A percentile compares a stretch with the other conserved stretches of the same genome.
These are phyloP conservation scores for Brasilioporus rufonigricans DNA, from an alignment of 768 basidiomycete genomes.

Conservation along the genomic window DNA sequence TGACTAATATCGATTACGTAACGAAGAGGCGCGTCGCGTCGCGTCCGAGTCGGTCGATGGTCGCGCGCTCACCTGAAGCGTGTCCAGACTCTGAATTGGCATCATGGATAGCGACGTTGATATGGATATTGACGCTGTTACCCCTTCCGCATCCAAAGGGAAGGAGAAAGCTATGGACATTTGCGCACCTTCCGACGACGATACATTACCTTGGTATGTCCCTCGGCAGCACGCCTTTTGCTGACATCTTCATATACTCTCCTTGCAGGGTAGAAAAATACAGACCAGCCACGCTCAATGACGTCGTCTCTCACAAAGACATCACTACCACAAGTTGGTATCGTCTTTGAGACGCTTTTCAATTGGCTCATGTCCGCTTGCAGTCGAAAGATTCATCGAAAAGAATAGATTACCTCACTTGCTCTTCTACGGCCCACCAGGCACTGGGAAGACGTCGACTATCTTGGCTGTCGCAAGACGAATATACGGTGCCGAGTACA, in stretches of 20 bases:
- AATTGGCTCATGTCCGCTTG: slow-evolving; percentile 4
- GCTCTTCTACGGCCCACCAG: slow-evolving; percentile 96
- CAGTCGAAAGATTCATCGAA: slow-evolving; percentile 96
- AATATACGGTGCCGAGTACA: slow-evolving; percentile 84
- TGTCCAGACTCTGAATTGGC: no score
- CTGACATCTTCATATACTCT: neutral
- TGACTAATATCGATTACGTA: slow-evolving; percentile 19
- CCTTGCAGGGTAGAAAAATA: slow-evolving; percentile 93
- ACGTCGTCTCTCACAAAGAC: slow-evolving; percentile 96
- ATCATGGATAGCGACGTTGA: slow-evolving; percentile 58
- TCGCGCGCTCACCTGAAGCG: no score
- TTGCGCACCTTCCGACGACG: slow-evolving; percentile 44
- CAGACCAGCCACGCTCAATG: slow-evolving; percentile 84
- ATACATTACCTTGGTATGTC: slow-evolving; percentile 82
- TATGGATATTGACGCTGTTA: slow-evolving; percentile 43
- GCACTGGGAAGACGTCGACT: slow-evolving; percentile 97
- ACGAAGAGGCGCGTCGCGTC: neutral
- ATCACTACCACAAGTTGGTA: slow-evolving; percentile 86
- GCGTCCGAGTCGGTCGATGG: no score
- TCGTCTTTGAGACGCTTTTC: neutral
- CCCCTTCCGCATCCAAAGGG: slow-evolving; percentile 47
- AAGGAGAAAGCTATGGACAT: slow-evolving; percentile 64
- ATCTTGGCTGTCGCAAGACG: slow-evolving; percentile 93
- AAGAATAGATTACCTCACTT: slow-evolving; percentile 93
- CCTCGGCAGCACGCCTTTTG: neutral